Evolutionary conservation across 2,329 filamentous ascomycete species (phyloP).

Genomic region (Aureobasidium subglaciale): DNA sequence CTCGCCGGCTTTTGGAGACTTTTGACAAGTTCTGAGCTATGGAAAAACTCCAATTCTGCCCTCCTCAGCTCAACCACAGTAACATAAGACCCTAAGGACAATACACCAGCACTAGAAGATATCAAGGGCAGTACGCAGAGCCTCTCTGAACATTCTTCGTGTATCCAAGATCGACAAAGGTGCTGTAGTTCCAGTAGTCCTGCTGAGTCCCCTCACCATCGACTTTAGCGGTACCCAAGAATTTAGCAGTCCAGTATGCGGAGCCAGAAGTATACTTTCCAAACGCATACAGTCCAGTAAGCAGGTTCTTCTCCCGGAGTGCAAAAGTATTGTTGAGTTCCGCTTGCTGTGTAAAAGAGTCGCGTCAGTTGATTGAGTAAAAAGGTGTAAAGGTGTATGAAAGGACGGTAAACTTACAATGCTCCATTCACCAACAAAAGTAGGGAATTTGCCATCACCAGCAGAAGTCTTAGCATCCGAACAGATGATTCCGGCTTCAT

Average conservation of each 20-base stretch:
- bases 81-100: no score
- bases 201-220: conserved; percentile 17
- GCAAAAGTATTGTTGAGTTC: conserved; percentile 28
- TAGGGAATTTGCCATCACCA: conserved; percentile 24
- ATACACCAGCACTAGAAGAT: no score
- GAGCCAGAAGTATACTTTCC: conserved; percentile 27
- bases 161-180: background rate
- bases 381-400: no score
- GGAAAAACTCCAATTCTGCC: no score
- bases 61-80: no score
- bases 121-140: no score
- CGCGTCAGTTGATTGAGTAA: no score
- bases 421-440: conserved; percentile 31
- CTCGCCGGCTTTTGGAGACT: no score
- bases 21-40: no score
- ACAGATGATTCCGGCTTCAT: conserved; percentile 23
- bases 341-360: no score
- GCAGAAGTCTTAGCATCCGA: conserved; percentile 21
- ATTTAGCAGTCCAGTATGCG: conserved; percentile 22
- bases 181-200: conserved; percentile 16
- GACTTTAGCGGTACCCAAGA: background rate
- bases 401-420: no score
- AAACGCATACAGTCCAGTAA: conserved; percentile 29
- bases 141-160: no score
- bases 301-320: conserved; percentile 23